Conservation (phyloP, 345 rosid genomes). For the Populus ilicifolia region DNA sequence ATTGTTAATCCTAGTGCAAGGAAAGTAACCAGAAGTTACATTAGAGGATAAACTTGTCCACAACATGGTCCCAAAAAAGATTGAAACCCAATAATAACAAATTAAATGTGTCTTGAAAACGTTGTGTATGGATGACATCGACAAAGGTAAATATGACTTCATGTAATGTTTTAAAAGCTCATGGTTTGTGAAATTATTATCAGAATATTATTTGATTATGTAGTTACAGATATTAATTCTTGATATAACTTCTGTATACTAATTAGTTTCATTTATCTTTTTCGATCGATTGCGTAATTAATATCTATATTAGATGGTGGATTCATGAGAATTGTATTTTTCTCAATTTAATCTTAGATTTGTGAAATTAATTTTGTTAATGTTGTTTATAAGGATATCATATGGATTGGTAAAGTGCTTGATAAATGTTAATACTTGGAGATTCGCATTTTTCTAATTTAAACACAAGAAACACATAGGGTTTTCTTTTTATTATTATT, state of each 20-base stretch:
- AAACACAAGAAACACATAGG: background rate
- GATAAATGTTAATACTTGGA: background rate
- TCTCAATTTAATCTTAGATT: too few species aligned
- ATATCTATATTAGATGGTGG: too few species aligned
- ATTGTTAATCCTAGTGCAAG: background rate
- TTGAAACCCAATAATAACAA: background rate
- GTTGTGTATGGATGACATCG: background rate
- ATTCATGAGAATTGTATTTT: too few species aligned
- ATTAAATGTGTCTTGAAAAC: background rate
- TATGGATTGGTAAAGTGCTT: background rate
- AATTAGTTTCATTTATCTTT: too few species aligned
- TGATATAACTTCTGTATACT: background rate
- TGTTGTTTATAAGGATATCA: background rate
- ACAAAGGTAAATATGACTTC: background rate
- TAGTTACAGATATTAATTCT: too few species aligned
- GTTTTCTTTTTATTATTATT: background rate
- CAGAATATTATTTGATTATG: too few species aligned
- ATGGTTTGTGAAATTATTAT: background rate
- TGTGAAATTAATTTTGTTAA: background rate
- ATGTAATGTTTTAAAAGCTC: background rate
- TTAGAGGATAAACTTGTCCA: background rate
- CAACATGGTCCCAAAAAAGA: background rate
- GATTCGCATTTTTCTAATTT: background rate
- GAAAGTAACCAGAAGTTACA: background rate
- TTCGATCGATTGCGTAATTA: too few species aligned